Evolutionary conservation across 1,139 yeast species (phyloP), one percentile per base, ranked within the genome.

Genomic region (Blastobotrys malaysiensis): DNA sequence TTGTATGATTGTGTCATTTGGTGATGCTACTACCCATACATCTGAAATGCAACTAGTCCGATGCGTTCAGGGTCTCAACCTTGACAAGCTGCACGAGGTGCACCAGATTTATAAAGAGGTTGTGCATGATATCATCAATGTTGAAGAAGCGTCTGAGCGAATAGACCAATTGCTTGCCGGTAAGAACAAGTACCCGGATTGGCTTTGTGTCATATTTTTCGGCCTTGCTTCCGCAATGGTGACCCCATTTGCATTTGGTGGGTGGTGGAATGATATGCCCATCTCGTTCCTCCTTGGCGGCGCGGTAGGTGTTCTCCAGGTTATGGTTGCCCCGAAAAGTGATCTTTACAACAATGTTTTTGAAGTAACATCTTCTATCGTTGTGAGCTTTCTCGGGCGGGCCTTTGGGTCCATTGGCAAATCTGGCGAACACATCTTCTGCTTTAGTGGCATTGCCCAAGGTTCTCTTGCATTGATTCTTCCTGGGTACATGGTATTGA

Each of bases 31-130:
- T 3, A 88, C 97, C 0, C 87, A 96, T 72, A 91, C 97, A 0
- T 86, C 97, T 3, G 97, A 93, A 69, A 91, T 91, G 70, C 95
- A 89, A 64, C 75, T 91, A 57, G 93, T 93, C 3, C 78, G 95
- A 61, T 85, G 93, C 68, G 72, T 67, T 11, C 97, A 91, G 67
- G 97, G 97, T 5, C 74, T 91, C 52, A 88, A 91, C 66, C 73
- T 91, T 54, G 80, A 88, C 58, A 90, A 90, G 66, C 74, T 91
- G 49, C 84, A 89, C 50, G 88, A 86, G 59, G 84, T 91, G 1
- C 97, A 91, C 69, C 77, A 78, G 54, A 81, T 91, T 51, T 91
- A 91, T 70, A 91, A 91, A 67, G 83, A 80, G 48, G 98, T 91
- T 20, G 85, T 91, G 49, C 97, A 90, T 69, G 97, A 90, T 69